These are phyloP conservation scores for Exidia glandulosa DNA, from an alignment of 768 basidiomycete species.

Conservation along the genomic window DNA sequence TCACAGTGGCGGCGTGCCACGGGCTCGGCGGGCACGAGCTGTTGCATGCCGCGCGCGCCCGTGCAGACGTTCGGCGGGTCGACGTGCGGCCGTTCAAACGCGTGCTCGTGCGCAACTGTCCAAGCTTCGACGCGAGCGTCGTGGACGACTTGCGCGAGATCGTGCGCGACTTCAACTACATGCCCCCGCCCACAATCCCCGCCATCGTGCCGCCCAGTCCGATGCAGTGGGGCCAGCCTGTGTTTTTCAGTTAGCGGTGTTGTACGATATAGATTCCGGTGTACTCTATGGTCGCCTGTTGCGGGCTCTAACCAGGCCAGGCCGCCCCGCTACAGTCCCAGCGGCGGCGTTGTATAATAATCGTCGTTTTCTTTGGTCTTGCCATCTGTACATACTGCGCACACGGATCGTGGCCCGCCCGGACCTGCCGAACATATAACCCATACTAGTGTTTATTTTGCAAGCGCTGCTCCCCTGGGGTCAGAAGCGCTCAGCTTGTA, in stretches of 20 bases:
- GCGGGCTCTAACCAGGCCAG: neutral
- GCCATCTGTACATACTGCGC: no score
- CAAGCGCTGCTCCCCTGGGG: no score
- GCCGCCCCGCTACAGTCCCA: neutral
- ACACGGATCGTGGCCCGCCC: no score
- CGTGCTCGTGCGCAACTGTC: no score
- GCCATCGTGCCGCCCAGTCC: neutral
- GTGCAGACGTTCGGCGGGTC: slow-evolving; percentile 4
- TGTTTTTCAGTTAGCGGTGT: neutral
- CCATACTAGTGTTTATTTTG: no score
- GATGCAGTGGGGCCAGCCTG: neutral
- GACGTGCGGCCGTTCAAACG: no score
- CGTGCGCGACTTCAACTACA: neutral
- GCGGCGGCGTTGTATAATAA: no score
- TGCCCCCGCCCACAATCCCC: neutral
- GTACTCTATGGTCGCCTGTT: neutral
- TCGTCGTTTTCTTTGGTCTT: no score
- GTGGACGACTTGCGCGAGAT: neutral
- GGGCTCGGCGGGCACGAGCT: slow-evolving; percentile 21
- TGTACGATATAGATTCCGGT: neutral
- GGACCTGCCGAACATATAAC: no score
- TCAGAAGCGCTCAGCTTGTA: no score
- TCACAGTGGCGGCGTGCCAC: slow-evolving; percentile 17
- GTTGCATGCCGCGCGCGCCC: slow-evolving; percentile 14
- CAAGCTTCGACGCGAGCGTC: neutral